phyloP scores from a whole-genome alignment of 441 rosid species.

The Arabidopsis hybrid region DNA sequence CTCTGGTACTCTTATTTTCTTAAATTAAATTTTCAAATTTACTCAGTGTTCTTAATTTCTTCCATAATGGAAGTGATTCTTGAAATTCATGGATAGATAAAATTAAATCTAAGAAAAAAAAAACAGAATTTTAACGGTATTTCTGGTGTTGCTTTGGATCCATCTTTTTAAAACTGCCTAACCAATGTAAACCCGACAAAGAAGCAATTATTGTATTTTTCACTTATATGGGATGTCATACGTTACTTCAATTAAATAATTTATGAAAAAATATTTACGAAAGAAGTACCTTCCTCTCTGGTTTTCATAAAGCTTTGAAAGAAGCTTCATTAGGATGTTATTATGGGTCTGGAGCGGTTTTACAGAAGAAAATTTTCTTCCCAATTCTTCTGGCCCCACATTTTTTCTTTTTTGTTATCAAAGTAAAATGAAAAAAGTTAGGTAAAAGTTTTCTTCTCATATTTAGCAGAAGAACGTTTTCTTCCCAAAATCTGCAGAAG shows the following conservation, averaged over 20 bases:
- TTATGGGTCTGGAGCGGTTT: too few relatives aligned
- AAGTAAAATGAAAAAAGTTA: too few relatives aligned
- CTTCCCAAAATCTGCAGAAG: too few relatives aligned
- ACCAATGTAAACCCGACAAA: slow-evolving; percentile 28
- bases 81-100: background rate
- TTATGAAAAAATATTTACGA: background rate
- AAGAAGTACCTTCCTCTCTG: background rate
- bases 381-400: too few relatives aligned
- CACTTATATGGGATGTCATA: slow-evolving; percentile 16
- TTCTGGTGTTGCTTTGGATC: slow-evolving; percentile 23
- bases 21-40: background rate
- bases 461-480: too few relatives aligned
- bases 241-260: background rate
- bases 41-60: background rate
- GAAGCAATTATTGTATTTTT: slow-evolving; percentile 20
- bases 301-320: background rate
- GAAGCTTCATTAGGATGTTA: slow-evolving; percentile 11
- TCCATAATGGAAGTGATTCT: background rate
- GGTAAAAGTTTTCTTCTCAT: too few relatives aligned
- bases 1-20: background rate
- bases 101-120: background rate
- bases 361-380: too few relatives aligned
- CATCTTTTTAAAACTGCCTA: slow-evolving; percentile 24
- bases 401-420: too few relatives aligned
- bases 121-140: background rate